Conservation (phyloP, 805 yeast species). For the Ogataea wickerhamii region DNA sequence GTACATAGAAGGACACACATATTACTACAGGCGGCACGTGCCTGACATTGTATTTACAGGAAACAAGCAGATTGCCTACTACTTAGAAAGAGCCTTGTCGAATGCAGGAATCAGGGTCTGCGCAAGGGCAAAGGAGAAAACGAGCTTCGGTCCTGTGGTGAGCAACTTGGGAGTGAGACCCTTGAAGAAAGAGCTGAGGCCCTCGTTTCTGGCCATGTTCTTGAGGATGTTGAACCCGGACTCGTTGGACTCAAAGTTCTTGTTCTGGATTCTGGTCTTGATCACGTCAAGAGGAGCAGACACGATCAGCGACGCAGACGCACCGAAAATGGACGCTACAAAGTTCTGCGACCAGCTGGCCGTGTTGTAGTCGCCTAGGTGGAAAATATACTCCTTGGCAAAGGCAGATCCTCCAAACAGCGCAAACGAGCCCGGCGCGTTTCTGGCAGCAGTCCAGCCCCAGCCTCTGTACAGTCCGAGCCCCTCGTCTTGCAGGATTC, state of each 20-base stretch:
- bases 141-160: slow-evolving; percentile 97
- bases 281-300: slow-evolving; percentile 98
- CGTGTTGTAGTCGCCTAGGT: slow-evolving; percentile 76
- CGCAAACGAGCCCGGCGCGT: slow-evolving; percentile 98
- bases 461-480: slow-evolving; percentile 93
- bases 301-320: slow-evolving; percentile 92
- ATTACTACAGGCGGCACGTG: too few relatives aligned
- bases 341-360: slow-evolving; percentile 97
- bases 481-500: slow-evolving; percentile 86
- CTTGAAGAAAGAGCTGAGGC: slow-evolving; percentile 85
- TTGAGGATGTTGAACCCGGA: slow-evolving; percentile 88
- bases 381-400: slow-evolving; percentile 93
- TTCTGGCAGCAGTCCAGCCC: slow-evolving; percentile 99
- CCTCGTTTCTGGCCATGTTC: slow-evolving; percentile 91
- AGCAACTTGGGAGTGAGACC: slow-evolving; percentile 94
- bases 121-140: slow-evolving; percentile 96
- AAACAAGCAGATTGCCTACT: neutral
- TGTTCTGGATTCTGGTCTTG: slow-evolving; percentile 97
- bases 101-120: slow-evolving; percentile 96
- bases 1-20: slow-evolving; percentile 1
- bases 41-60: neutral
- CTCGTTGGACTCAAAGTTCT: slow-evolving; percentile 92
- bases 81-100: slow-evolving; percentile 54
- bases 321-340: slow-evolving; percentile 92
- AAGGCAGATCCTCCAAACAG: slow-evolving; percentile 98